Percentiles rank a stretch among this genome's conserved stretches.
Evolutionary conservation across 208 protist species (phyloP).

Genomic region (Tetramitus jugosus): DNA sequence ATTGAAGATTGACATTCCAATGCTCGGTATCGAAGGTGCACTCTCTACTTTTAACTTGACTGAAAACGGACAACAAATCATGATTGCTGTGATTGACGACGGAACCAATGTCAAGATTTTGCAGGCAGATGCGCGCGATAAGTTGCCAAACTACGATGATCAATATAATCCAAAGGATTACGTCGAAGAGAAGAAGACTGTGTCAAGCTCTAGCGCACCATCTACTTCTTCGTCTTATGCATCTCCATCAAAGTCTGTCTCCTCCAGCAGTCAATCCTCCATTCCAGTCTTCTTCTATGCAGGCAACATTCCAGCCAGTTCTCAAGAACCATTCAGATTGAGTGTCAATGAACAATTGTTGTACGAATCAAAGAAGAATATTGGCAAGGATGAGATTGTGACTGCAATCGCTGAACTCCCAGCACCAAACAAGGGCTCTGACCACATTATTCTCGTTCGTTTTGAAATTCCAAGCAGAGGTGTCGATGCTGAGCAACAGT

Average conservation of each 20-base stretch:
- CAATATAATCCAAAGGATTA: no score
- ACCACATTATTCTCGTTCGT: not conserved
- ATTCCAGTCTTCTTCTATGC: slow-evolving; percentile 1
- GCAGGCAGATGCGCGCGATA: no score
- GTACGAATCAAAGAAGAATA: not conserved
- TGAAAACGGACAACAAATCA: not conserved
- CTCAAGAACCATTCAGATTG: not conserved
- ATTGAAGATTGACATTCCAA: not conserved
- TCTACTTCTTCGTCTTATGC: no score
- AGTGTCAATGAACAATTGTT: not conserved
- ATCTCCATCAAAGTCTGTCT: no score
- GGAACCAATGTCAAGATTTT: no score
- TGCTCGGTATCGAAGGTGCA: not conserved
- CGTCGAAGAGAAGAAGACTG: no score
- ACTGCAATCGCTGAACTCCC: not conserved
- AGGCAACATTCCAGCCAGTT: not conserved
- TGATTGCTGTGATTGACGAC: no score
- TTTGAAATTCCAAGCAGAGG: not conserved
- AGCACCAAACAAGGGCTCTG: not conserved
- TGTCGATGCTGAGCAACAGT: slow-evolving; percentile 4
- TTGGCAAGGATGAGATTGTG: no score
- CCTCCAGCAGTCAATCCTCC: no score
- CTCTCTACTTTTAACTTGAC: not conserved
- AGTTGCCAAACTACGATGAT: no score
- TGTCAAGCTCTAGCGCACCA: no score